Conservation (phyloP, 1,284 basidiomycete genomes). For the Cryptococcus neoformans region DNA sequence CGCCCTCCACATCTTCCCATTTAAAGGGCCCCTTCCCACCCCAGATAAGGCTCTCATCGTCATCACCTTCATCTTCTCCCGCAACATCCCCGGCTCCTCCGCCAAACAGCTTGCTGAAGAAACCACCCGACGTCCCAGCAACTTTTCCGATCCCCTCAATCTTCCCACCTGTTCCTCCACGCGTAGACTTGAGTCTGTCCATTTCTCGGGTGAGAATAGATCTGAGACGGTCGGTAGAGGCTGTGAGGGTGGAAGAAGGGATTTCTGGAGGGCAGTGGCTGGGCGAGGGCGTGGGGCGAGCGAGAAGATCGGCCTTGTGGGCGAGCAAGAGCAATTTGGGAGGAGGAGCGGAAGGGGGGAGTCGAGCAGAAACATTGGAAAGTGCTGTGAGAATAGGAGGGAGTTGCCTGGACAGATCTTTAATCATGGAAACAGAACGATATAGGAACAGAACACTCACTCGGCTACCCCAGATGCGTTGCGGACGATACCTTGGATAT, state of each 20-base stretch:
- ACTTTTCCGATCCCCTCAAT: constrained; percentile 46
- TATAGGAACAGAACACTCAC: constrained; percentile 24
- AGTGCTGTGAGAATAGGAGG: constrained; percentile 41
- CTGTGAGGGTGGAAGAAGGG: constrained; percentile 16
- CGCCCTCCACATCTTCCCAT: constrained; percentile 48
- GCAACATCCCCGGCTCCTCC: constrained; percentile 10
- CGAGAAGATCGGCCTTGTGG: constrained; percentile 45
- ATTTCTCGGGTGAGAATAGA: constrained; percentile 46
- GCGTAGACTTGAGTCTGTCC: constrained; percentile 43
- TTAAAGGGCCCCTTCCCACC: constrained; percentile 38
- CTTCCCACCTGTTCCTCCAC: constrained; percentile 32
- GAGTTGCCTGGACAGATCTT: constrained; percentile 28
- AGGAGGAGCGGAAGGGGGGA: constrained; percentile 18
- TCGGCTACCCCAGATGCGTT: constrained; percentile 43
- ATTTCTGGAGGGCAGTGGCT: constrained; percentile 26
- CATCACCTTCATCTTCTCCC: constrained; percentile 25
- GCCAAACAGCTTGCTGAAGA: constrained; percentile 25
- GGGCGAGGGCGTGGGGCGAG: constrained; percentile 18
- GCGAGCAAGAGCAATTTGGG: constrained; percentile 41
- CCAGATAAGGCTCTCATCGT: constrained; percentile 42
- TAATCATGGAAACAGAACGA: background rate
- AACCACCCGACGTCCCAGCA: constrained; percentile 17
- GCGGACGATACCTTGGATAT: constrained; percentile 35
- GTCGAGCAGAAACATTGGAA: constrained; percentile 22
- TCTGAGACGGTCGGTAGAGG: constrained; percentile 34